Evolutionary conservation across 1,284 basidiomycete genomes (phyloP), one percentile per base, ranked within the genome.

Genomic region (Boletellus deceptivus): DNA sequence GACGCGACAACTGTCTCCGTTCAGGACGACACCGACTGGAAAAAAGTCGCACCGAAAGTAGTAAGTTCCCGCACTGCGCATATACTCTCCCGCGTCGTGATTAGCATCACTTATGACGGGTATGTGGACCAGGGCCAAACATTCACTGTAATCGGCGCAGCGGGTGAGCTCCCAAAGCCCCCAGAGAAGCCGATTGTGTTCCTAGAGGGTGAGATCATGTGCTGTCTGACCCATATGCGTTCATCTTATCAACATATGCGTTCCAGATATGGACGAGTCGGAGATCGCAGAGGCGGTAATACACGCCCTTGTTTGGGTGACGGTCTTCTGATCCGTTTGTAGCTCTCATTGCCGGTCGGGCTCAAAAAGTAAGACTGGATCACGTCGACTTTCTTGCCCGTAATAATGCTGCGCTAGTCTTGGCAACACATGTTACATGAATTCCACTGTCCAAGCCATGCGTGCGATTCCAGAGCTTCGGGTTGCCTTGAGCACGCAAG

Each of bases 381-480:
- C 17, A 0, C 24, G 16, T 33, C 43, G 0, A 1, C 11, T 9
- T 20, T 4, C 22, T 29, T 34, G 18, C 25, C 6, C 16, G 36
- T 39, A 22, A 22, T 46, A 63, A 68, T 64, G 22, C 43, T 20
- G 36, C 17, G 18, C 35, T 29, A 84, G 82, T 61, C 72, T 91
- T 40, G 93, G 93, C 36, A 95, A 95, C 66, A 95, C 92, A 0
- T 95, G 93, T 64, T 98, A 98, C 71, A 91, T 98, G 84, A 98
- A 98, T 65, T 86, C 96, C 6, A 94, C 92, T 0, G 75, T 99
- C 2, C 96, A 99, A 73, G 89, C 92, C 14, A 78, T 99, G 56
- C 86, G 93, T 17, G 84, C 89, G 3, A 89, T 99, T 49, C 93
- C 94, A 0, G 93, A 98, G 63, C 78, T 99, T 2, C 86, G 89